Evolutionary conservation across 495 filamentous ascomycete species (phyloP).

Genomic region (Penicillium pancosmium): DNA sequence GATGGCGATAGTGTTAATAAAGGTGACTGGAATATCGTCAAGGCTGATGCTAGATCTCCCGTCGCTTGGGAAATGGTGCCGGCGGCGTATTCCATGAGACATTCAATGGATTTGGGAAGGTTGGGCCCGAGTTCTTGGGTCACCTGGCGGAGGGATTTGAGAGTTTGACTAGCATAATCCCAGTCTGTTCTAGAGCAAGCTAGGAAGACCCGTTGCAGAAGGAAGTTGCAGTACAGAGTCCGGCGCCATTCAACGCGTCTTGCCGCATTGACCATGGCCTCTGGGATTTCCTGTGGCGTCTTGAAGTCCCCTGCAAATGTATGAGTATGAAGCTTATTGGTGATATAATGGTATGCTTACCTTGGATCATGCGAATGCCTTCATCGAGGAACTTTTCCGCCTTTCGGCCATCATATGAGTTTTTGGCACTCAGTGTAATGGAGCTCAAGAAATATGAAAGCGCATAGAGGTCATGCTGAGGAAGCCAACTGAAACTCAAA

Average conservation of each 20-base stretch:
- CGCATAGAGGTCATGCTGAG: slow-evolving; percentile 65
- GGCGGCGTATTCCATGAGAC: slow-evolving; percentile 65
- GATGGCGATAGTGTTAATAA: slow-evolving; percentile 55
- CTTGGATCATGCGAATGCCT: slow-evolving; percentile 60
- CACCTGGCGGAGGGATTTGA: slow-evolving; percentile 44
- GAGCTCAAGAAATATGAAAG: slow-evolving; percentile 77
- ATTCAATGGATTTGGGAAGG: slow-evolving; percentile 46
- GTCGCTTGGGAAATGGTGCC: slow-evolving; percentile 80
- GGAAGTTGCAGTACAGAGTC: slow-evolving; percentile 57
- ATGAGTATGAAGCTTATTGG: background rate
- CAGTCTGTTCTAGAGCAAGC: slow-evolving; percentile 65
- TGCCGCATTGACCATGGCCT: slow-evolving; percentile 49
- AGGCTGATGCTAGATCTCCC: slow-evolving; percentile 67
- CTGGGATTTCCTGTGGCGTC: slow-evolving; percentile 42
- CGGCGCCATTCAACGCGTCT: slow-evolving; percentile 55
- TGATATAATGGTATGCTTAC: slow-evolving; percentile 33
- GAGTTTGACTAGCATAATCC: slow-evolving; percentile 51
- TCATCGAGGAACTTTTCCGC: slow-evolving; percentile 67
- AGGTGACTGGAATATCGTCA: slow-evolving; percentile 64
- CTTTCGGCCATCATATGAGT: slow-evolving; percentile 65
- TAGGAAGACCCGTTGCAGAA: slow-evolving; percentile 62
- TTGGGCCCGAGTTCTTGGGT: slow-evolving; percentile 36
- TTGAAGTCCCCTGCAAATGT: slow-evolving; percentile 40
- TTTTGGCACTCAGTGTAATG: slow-evolving; percentile 64
- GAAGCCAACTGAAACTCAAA: slow-evolving; percentile 66